Evolutionary conservation across 2,329 filamentous ascomycete genomes (phyloP), one percentile per base, ranked within the genome.

Genomic region (Monosporascus sp.): DNA sequence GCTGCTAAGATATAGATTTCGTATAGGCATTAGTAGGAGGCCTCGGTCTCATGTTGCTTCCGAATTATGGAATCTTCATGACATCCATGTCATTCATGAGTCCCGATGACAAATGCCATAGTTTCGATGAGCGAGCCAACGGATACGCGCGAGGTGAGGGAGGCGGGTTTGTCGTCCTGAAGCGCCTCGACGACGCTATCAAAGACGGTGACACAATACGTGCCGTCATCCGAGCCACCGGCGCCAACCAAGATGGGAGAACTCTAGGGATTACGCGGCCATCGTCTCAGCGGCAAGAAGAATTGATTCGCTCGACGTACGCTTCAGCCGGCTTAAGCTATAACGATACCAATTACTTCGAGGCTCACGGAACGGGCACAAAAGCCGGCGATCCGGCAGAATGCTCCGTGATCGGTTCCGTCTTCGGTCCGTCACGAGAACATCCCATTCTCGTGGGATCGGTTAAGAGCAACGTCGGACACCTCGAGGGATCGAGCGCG

Each of bases 381-480:
- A 48, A 48, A 39, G 49, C 52, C 9, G 52, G 52, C 24, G 52
- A 54, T 45, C 48, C 49, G 2, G 50, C 50, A 14, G 52, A 54
- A 37, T 48, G 44, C 7, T 36, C n/a, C 25, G 52, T 36, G 9
- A 39, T 54, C 24, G 52, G 48, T 15, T 22, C 22, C 20, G 44
- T 47, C 20, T 47, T 47, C n/a, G 50, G 41, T 5, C 35, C 43
- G 24, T 36, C 41, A 3, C 22, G 51, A 0, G 63, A 70, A 1
- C 66, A 69, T 1, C 77, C 77, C 0, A 61, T 82, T 1, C 56
- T 76, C n/a, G 72, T 82, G 2, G 79, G 78, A 3, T 81, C 78
- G 1, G 60, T 81, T 48, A 82, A 59, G 37, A 57, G 55, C 1
- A 48, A 54, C 7, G 48, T 59, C 4, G 57, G 57, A 25, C 57